phyloP scores from a whole-genome alignment of 768 basidiomycete genomes.

The Scleroderma citrinum region DNA sequence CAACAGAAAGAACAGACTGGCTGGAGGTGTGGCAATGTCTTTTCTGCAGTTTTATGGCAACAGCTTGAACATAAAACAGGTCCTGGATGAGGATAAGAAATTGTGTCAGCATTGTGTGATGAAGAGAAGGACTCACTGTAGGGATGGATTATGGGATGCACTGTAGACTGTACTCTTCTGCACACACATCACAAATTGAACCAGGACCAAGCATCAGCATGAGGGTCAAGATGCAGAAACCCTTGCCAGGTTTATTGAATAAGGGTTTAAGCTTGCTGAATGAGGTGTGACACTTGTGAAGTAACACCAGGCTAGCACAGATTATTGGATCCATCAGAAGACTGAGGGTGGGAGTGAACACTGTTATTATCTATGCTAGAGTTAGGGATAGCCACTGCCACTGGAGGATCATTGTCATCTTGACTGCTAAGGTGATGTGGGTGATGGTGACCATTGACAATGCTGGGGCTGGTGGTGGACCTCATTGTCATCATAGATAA shows the following conservation, averaged over 20 bases:
- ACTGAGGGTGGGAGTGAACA: no score
- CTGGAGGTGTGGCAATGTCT: conserved; percentile 53
- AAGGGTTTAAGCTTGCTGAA: conserved; percentile 17
- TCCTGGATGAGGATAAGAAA: conserved; percentile 33
- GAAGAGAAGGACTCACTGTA: conserved; percentile 48
- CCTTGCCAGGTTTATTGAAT: conserved; percentile 23
- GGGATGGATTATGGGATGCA: conserved; percentile 68
- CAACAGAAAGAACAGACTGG: conserved; percentile 77
- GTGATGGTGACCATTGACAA: no score
- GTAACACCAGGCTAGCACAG: no score
- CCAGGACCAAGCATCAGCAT: conserved; percentile 74
- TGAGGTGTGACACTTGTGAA: no score
- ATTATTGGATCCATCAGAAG: no score
- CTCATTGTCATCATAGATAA: no score
- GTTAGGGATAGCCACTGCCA: no score
- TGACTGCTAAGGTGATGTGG: no score
- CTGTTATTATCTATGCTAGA: no score
- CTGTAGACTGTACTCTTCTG: conserved; percentile 68
- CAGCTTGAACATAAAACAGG: conserved; percentile 70
- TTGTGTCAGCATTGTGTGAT: conserved; percentile 2
- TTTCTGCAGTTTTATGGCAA: conserved; percentile 68
- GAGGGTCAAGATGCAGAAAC: conserved; percentile 19
- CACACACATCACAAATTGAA: conserved; percentile 77
- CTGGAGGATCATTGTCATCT: no score
- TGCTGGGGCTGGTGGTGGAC: no score